Base-by-base conservation (phyloP, 345 rosid species). In the Moricandia moricandioides region DNA sequence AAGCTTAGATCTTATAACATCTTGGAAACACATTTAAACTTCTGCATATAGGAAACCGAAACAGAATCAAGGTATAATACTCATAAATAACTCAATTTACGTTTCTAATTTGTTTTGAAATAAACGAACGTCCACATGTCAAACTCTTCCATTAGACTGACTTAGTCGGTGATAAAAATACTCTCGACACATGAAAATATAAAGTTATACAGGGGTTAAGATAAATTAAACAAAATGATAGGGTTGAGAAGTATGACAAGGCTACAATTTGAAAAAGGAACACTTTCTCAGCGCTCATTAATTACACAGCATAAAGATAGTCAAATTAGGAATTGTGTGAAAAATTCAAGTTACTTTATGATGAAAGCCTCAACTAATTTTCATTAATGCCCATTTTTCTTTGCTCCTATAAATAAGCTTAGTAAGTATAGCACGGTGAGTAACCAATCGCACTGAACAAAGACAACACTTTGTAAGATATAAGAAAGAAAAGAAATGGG, bases 341-440 rank as follows among this genome's bases (percentile, higher is more conserved):
- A 47, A 70, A 70, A 30, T 13, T 63, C 37, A 39, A 75, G 62
- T 4, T 34, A 67, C 33, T 60, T 14, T 33, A 14, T 68, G 43
- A 34, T 5, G 56, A 60, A 70, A 8, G 69, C 16, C 77, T 66
- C 81, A 78, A 78, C 77, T 4, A 78, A 71, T 64, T 66, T 2
- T 72, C 73, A 72, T 78, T 33, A 78, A 78, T 78, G 72, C 64
- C 27, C 17, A 0, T 26, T 24, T 37, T 54, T 37, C 5, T n/a
- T 29, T 37, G 39, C 21, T 33, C 27, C 76, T 71, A 77, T 77
- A 77, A 71, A 72, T 66, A 65, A 18, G 14, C 35, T 21, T 40
- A 34, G 67, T 37, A 39, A 58, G 37, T 43, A 55, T 55, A 60
- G 63, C 35, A 18, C 26, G 64, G 31, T n/a, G 37, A 72, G 73